These are phyloP conservation scores for Aspergillus felis DNA, from an alignment of 2,329 filamentous ascomycete species.

Conservation along the genomic window DNA sequence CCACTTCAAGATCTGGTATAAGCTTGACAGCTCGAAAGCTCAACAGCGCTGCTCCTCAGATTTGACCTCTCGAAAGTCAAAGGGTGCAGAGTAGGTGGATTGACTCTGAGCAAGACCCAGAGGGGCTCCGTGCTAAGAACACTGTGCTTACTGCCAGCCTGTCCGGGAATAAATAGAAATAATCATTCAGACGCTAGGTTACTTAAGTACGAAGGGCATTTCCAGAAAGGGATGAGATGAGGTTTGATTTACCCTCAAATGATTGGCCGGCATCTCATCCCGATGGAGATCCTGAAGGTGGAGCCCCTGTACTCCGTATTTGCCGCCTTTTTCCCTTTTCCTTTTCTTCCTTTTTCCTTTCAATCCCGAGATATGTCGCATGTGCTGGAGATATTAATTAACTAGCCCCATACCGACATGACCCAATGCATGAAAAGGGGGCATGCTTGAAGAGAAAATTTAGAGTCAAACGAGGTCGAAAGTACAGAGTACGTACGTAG, in stretches of 20 bases:
- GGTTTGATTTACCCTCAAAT: constrained; percentile 7
- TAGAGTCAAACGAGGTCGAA: too few species aligned
- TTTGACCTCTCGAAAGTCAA: not conserved
- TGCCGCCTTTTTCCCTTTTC: too few species aligned
- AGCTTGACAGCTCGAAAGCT: not conserved
- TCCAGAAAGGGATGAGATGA: constrained; percentile 11
- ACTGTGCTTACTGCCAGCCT: too few species aligned
- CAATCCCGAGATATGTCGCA: too few species aligned
- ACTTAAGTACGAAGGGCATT: constrained; percentile 1
- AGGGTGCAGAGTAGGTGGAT: not conserved
- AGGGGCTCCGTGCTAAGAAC: too few species aligned
- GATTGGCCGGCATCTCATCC: constrained; percentile 24
- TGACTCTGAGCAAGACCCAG: not conserved
- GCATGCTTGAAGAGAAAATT: too few species aligned
- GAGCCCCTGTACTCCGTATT: not conserved
- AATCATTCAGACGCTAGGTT: not conserved
- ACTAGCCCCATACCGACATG: too few species aligned
- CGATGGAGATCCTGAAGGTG: constrained; percentile 4
- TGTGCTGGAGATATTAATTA: too few species aligned
- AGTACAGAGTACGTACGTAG: too few species aligned
- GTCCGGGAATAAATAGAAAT: not conserved
- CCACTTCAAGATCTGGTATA: not conserved
- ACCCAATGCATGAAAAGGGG: too few species aligned
- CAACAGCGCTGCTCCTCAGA: not conserved
- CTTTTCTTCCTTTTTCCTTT: not conserved